Evolutionary conservation across 371 early-diverging fungal genomes (phyloP), one percentile per base, ranked within the genome.

Genomic region (Thermomucor indicae-seudaticae): DNA sequence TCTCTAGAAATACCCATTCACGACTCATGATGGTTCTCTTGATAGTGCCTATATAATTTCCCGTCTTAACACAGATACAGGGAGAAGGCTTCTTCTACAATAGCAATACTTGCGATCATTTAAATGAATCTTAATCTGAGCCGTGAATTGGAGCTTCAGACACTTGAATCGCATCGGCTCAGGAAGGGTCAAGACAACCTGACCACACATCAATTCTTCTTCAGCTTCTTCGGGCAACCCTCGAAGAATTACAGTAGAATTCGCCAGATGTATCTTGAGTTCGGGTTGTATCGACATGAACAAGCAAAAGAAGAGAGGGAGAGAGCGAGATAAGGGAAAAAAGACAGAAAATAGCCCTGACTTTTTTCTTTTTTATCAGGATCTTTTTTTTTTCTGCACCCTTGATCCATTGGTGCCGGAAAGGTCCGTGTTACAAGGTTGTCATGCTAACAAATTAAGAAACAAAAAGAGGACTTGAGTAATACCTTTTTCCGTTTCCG

Each of bases 1-100:
- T 65, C 59, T 6, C 42, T 31, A 49, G 25, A 40, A 49, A 49
- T 16, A 49, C 29, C 49, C 49, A 49, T 39, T 49, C 40, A 20
- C 40, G 35, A 35, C 40, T 41, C 40, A 49, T 17, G 29, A 49
- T 37, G 37, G 11, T 37, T 10, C 37, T 14, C 37, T 37, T 37
- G 5, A 19, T 37, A 37, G 37, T 16, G 19, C 37, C 37, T 37
- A 19, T 37, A 14, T 40, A 3, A 27, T 38, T 24, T 49, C 38
- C 3, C 22, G 24, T 38, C 28, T 49, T 29, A 25, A 27, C 1
- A 27, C 2, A 3, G 12, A 27, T 5, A n/a, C 3, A 27, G 17
- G 24, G 6, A 49, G 29, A 40, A 20, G 4, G 16, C 14, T 6
- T 42, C 4, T 12, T 5, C 14, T 17, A 20, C 2, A 42, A 20